Conservation (phyloP, 345 rosid genomes). For the Eucalyptus rudis region DNA sequence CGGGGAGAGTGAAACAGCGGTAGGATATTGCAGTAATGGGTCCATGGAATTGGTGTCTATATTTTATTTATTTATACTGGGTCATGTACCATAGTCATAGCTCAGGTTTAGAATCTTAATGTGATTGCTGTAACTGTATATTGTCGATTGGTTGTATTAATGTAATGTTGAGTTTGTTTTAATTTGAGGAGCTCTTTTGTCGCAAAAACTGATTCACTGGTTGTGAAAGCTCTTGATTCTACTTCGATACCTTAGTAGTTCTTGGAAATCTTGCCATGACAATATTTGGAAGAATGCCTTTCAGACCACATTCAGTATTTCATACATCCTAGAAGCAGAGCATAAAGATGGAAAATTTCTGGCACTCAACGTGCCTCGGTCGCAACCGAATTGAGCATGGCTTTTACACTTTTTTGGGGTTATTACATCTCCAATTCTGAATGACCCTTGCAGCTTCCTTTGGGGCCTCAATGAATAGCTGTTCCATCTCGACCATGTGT, state of each 20-base stretch:
- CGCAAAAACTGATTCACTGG: background rate
- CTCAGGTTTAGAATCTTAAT: background rate
- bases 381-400: background rate
- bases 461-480: background rate
- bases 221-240: background rate
- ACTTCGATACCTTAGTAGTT: background rate
- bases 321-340: background rate
- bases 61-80: background rate
- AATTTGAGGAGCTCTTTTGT: background rate
- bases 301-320: background rate
- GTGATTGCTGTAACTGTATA: background rate
- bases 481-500: background rate
- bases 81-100: background rate
- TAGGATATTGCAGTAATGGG: background rate
- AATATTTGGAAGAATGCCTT: background rate
- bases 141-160: background rate
- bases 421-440: background rate
- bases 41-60: background rate
- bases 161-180: background rate
- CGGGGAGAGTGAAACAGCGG: constrained; percentile 26
- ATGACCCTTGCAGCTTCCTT: background rate
- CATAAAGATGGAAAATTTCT: background rate
- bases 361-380: background rate
- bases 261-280: background rate
- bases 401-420: background rate